Conservation (phyloP, 768 basidiomycete genomes). For the Chalciporus chontae region DNA sequence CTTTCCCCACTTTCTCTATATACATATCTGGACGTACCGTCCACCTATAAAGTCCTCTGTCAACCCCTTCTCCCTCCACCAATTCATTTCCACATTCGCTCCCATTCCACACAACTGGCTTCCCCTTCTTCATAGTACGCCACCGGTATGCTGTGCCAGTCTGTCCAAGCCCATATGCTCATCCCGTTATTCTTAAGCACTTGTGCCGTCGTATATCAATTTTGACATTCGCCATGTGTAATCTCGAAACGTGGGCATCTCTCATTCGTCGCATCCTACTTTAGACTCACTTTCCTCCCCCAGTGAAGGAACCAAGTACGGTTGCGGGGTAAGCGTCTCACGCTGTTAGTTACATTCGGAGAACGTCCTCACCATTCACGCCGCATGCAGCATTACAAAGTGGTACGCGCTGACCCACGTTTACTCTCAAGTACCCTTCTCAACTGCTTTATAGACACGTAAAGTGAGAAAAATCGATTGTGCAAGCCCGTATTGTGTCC, state of each 20-base stretch:
- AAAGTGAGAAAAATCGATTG: slow-evolving; percentile 35
- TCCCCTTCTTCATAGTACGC: slow-evolving; percentile 5
- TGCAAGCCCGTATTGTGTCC: slow-evolving; percentile 34
- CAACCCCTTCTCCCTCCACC: no score
- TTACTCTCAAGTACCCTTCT: slow-evolving; percentile 12
- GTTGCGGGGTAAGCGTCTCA: slow-evolving; percentile 53
- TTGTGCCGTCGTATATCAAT: slow-evolving; percentile 4
- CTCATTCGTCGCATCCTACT: slow-evolving; percentile 13
- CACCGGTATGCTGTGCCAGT: slow-evolving; percentile 17
- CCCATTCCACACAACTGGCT: slow-evolving; percentile 6
- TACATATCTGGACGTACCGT: slow-evolving; percentile 13
- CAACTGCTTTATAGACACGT: slow-evolving; percentile 29
- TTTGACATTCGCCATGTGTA: slow-evolving; percentile 43
- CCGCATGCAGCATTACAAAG: slow-evolving; percentile 58
- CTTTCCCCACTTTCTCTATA: slow-evolving; percentile 13
- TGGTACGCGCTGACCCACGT: slow-evolving; percentile 44
- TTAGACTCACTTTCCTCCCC: slow-evolving; percentile 26
- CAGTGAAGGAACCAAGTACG: slow-evolving; percentile 73
- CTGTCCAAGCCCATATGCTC: no score
- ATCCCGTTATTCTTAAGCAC: slow-evolving; percentile 3
- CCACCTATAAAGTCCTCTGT: slow-evolving; percentile 33
- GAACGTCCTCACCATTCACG: slow-evolving; percentile 5
- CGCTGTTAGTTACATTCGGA: slow-evolving; percentile 10
- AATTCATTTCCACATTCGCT: slow-evolving; percentile 6
- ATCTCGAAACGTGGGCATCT: slow-evolving; percentile 48